Conservation (phyloP, 495 filamentous ascomycete genomes). For the Annulohypoxylon stygium region DNA sequence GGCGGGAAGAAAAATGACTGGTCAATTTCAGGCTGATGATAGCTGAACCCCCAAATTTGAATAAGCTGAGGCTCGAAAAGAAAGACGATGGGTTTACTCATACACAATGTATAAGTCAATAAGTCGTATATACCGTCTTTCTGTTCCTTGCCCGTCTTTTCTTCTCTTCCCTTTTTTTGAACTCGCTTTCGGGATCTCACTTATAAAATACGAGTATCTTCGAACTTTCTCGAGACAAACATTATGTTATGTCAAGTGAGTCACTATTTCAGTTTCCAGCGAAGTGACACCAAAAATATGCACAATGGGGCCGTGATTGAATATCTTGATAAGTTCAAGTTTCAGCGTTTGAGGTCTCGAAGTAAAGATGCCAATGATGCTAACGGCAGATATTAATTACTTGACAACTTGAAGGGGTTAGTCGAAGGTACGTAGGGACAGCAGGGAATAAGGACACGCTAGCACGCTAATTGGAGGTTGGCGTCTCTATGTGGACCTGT, state of each 20-base stretch:
- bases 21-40: slow-evolving; percentile 15
- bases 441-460: neutral
- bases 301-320: neutral
- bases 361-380: too few relatives aligned
- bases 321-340: neutral
- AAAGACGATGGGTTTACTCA: neutral
- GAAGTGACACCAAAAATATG: neutral
- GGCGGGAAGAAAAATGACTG: slow-evolving; percentile 34
- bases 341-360: neutral
- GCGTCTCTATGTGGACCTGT: slow-evolving; percentile 16
- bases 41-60: neutral
- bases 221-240: slow-evolving; percentile 13
- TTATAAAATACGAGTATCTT: slow-evolving; percentile 19
- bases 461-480: slow-evolving; percentile 24
- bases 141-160: too few relatives aligned
- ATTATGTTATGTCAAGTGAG: slow-evolving; percentile 19
- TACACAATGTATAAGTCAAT: neutral
- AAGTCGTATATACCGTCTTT: neutral
- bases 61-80: neutral
- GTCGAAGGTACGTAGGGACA: neutral
- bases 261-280: neutral
- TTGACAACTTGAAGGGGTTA: slow-evolving; percentile 7
- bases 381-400: too few relatives aligned
- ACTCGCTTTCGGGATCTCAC: slow-evolving; percentile 16
- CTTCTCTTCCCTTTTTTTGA: neutral